Evolutionary conservation across 306 rosid species (phyloP), one percentile per base, ranked within the genome.

Genomic region (Hippophae tibetana): DNA sequence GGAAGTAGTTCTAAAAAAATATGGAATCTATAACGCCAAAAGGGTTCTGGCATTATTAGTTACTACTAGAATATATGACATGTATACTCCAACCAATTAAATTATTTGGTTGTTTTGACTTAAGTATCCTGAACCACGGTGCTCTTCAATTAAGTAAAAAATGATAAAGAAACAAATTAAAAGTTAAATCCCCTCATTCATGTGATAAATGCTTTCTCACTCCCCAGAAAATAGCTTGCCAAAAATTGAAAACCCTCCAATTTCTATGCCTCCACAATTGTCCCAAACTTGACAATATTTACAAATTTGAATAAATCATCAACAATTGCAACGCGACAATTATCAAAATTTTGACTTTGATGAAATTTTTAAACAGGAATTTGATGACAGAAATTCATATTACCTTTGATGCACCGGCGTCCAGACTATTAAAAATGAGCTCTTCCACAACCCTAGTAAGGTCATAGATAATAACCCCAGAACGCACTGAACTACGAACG

Each of bases 361-460:
- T 42, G 43, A 53, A 65, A 53, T 18, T 23, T 25, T 56, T 6
- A n/a, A 40, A 13, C 13, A 51, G 3, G 8, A 53, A 47, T 61
- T 13, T 48, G 38, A 8, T 11, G 3, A 48, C 26, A 40, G 23
- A 54, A 47, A 57, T 53, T 54, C 43, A 18, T 7, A 14, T 51
- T 69, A 83, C 96, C 93, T 77, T 92, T 0, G 85, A 69, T 12
- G 96, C 85, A 41, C 79, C 71, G 18, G 99, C 87, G 14, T 92
- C 90, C 64, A 92, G 78, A 66, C 87, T 81, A 55, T 83, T 90
- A 70, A 76, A 87, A 64, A 90, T 74, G 7, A 90, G 86, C 76
- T 90, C 96, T 79, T 87, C 96, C 25, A 87, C 95, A 57, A 90
- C 84, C 54, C 90, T 72, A 4, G 94, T 60, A 47, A 79, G 60